phyloP scores from a whole-genome alignment of 2,329 filamentous ascomycete genomes.

The Rutstroemia sp. region DNA sequence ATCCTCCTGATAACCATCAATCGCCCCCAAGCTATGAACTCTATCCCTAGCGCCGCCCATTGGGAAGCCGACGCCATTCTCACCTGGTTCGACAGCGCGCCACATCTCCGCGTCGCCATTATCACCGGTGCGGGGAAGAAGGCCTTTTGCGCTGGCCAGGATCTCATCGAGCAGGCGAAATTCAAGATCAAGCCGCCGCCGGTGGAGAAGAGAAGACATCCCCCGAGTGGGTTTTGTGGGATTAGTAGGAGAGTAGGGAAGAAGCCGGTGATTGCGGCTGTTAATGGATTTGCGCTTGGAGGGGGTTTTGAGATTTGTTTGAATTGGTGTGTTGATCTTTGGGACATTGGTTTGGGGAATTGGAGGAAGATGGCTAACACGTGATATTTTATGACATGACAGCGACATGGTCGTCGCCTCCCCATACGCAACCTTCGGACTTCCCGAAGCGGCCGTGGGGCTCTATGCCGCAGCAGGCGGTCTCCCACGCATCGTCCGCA shows the following conservation, averaged over 20 bases:
- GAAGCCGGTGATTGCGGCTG: conserved; percentile 70
- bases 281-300: conserved; percentile 70
- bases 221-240: conserved; percentile 50
- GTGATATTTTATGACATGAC: background rate
- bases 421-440: conserved; percentile 52
- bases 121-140: conserved; percentile 53
- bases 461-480: conserved; percentile 66
- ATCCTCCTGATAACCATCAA: conserved; percentile 54
- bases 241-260: conserved; percentile 59
- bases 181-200: conserved; percentile 31
- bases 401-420: conserved; percentile 64
- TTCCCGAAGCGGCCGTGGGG: conserved; percentile 65
- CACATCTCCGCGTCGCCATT: conserved; percentile 52
- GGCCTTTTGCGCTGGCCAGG: conserved; percentile 62
- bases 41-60: conserved; percentile 33
- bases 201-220: conserved; percentile 26
- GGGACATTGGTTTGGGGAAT: background rate
- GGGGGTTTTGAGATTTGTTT: conserved; percentile 65
- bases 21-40: conserved; percentile 41
- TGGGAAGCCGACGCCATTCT: conserved; percentile 40
- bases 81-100: conserved; percentile 55
- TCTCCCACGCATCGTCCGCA: conserved; percentile 57
- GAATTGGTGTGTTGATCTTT: conserved; percentile 39
- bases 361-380: background rate
- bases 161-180: conserved; percentile 53